Evolutionary conservation across 805 yeast species (phyloP).

Genomic region (Yamadazyma olivae): DNA sequence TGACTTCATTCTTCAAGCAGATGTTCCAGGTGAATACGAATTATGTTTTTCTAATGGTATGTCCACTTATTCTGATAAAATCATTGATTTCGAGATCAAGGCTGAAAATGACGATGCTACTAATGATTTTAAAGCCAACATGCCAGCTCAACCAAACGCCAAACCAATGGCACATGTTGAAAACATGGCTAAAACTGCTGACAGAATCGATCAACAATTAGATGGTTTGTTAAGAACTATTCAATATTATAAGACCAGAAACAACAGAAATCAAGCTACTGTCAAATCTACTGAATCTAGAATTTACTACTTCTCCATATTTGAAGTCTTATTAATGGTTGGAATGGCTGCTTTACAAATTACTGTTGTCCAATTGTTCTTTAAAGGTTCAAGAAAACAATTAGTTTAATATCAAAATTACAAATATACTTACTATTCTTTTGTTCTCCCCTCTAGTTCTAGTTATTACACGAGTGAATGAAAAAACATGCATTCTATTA

Average conservation of each 20-base stretch:
- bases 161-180: constrained; percentile 52
- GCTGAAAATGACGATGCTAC: constrained; percentile 43
- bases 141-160: constrained; percentile 52
- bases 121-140: constrained; percentile 50
- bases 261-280: constrained; percentile 86
- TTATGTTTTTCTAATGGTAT: constrained; percentile 82
- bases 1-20: constrained; percentile 70
- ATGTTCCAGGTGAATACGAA: constrained; percentile 72
- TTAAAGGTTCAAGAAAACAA: constrained; percentile 69
- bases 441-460: too few species aligned
- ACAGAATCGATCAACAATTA: constrained; percentile 57
- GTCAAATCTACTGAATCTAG: constrained; percentile 77
- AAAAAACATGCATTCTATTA: constrained; percentile 2
- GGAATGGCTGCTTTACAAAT: constrained; percentile 72
- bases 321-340: constrained; percentile 70
- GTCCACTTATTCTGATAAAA: constrained; percentile 79
- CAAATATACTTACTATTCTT: not conserved
- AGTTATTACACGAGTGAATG: too few species aligned
- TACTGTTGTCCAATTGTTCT: constrained; percentile 63
- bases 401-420: constrained; percentile 50
- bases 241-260: constrained; percentile 86
- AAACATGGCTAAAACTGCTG: constrained; percentile 52
- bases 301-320: constrained; percentile 70
- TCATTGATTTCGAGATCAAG: constrained; percentile 78
- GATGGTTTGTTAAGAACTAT: constrained; percentile 55